phyloP scores from a whole-genome alignment of 148 eudicot species.

The Suaeda aralocaspica region DNA sequence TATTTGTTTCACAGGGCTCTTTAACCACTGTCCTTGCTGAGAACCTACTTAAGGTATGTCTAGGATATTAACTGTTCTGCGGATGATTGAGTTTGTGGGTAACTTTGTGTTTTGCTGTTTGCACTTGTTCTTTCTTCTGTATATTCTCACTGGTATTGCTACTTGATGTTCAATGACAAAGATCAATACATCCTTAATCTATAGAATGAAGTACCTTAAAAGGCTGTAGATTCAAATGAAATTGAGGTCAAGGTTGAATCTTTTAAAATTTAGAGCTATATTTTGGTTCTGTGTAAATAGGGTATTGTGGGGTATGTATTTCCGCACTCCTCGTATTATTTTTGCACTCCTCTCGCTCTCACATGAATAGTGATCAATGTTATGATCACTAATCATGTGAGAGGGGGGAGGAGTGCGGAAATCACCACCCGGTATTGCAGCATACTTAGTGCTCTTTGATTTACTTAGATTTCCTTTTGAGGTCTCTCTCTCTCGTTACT shows the following conservation, averaged over 20 bases:
- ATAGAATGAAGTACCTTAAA: background rate
- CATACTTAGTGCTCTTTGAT: background rate
- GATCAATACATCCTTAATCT: background rate
- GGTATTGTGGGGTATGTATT: too few species aligned
- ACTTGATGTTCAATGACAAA: background rate
- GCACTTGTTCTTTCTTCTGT: background rate
- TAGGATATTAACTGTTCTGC: background rate
- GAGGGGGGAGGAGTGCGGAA: too few species aligned
- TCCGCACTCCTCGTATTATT: too few species aligned
- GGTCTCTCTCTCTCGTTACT: too few species aligned
- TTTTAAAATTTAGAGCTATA: background rate
- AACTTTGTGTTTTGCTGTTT: background rate
- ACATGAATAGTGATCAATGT: too few species aligned
- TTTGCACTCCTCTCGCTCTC: too few species aligned
- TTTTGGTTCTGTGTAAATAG: background rate
- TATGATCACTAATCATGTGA: too few species aligned
- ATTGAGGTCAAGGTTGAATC: background rate
- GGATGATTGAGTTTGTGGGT: too few species aligned
- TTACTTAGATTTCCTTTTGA: background rate
- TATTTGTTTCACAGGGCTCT: constrained; percentile 40
- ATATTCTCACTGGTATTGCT: background rate
- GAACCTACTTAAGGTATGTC: constrained; percentile 86
- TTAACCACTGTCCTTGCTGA: constrained; percentile 52
- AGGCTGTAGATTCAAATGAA: background rate
- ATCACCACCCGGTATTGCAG: too few species aligned